Evolutionary conservation across 495 filamentous ascomycete species (phyloP).

Genomic region (Parathielavia appendiculata): DNA sequence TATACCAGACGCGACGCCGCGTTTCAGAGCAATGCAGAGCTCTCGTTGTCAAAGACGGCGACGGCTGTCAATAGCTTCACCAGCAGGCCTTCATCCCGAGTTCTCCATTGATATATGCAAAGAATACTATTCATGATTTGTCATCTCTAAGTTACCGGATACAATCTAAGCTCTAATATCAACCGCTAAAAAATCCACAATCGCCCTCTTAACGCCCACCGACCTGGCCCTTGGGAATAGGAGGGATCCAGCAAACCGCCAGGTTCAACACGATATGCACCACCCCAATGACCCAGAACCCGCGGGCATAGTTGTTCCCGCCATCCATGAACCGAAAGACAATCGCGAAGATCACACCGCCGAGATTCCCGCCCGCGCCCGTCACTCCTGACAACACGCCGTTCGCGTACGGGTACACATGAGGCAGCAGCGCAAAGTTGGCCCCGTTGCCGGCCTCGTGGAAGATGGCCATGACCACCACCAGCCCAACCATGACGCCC

Average conservation of each 20-base stretch:
- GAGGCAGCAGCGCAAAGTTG: slow-evolving; percentile 80
- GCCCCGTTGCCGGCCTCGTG: slow-evolving; percentile 79
- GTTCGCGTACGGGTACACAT: slow-evolving; percentile 68
- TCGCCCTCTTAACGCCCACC: slow-evolving; percentile 9
- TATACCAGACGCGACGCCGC: too few species aligned
- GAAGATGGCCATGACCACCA: slow-evolving; percentile 71
- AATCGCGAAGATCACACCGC: slow-evolving; percentile 79
- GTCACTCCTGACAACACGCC: slow-evolving; percentile 69
- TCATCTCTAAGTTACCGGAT: too few species aligned
- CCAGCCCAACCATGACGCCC: slow-evolving; percentile 68
- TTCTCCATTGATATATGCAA: too few species aligned
- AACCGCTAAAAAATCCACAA: too few species aligned
- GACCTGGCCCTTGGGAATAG: slow-evolving; percentile 53
- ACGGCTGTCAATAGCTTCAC: too few species aligned
- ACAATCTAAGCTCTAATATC: too few species aligned
- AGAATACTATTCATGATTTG: too few species aligned
- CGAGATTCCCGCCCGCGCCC: slow-evolving; percentile 76
- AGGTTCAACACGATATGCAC: slow-evolving; percentile 63
- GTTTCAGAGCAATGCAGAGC: too few species aligned
- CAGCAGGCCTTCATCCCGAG: too few species aligned
- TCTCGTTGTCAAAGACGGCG: too few species aligned
- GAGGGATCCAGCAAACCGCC: slow-evolving; percentile 62
- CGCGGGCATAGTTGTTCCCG: slow-evolving; percentile 58
- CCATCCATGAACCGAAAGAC: slow-evolving; percentile 70
- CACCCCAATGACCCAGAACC: slow-evolving; percentile 73